phyloP scores from a whole-genome alignment of 2,329 filamentous ascomycete species.

The Chrysosporium queenslandicum region DNA sequence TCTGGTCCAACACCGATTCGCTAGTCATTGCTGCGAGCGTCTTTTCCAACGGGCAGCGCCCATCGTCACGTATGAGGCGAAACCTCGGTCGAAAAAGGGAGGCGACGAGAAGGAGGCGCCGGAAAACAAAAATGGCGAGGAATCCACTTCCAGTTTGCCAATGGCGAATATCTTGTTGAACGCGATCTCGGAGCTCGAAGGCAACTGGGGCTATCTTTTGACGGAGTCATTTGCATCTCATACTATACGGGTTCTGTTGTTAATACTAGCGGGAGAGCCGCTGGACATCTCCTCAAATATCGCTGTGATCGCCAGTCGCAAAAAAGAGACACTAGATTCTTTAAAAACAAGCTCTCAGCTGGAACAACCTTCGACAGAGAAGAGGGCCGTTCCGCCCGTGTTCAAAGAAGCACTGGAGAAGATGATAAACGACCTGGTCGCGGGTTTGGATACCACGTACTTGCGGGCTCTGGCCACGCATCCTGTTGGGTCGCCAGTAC shows the following conservation, averaged over 20 bases:
- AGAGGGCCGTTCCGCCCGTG: conserved; percentile 58
- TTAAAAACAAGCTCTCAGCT: conserved; percentile 41
- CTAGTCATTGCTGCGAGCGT: conserved; percentile 92
- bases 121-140: conserved; percentile 39
- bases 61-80: conserved; percentile 62
- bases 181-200: conserved; percentile 79
- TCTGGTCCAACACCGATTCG: conserved; percentile 88
- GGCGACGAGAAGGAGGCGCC: conserved; percentile 26
- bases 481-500: conserved; percentile 78
- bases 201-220: conserved; percentile 69
- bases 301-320: conserved; percentile 77
- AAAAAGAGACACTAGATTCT: conserved; percentile 72
- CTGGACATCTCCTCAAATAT: conserved; percentile 59
- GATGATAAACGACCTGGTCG: conserved; percentile 66
- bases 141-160: conserved; percentile 41
- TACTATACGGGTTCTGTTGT: conserved; percentile 70
- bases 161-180: conserved; percentile 81
- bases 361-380: conserved; percentile 42
- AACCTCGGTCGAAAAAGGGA: conserved; percentile 28
- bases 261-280: conserved; percentile 75
- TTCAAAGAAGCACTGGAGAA: conserved; percentile 71
- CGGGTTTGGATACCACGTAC: conserved; percentile 65
- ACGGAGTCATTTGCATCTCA: conserved; percentile 88
- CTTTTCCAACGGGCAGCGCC: conserved; percentile 77
- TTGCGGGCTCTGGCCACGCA: conserved; percentile 78